A percentile compares a stretch with the other conserved stretches of the same genome.
Evolutionary conservation across 2,329 filamentous ascomycete genomes (phyloP).

Genomic region (Shiraia sp.): DNA sequence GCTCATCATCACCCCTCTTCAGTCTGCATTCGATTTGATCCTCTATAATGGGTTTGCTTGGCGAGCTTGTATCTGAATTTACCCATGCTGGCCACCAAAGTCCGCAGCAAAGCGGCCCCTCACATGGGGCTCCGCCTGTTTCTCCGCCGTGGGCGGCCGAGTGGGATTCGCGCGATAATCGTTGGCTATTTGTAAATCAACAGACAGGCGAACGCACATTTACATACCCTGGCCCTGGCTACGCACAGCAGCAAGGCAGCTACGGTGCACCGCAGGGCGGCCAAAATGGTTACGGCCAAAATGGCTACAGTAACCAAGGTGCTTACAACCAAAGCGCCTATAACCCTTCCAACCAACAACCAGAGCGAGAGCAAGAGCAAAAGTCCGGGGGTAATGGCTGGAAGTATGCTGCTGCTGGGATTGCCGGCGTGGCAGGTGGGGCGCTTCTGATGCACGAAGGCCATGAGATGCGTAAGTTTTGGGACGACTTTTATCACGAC

Average conservation of each 20-base stretch:
- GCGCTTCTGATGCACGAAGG: constrained; percentile 32
- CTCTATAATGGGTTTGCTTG: constrained; percentile 24
- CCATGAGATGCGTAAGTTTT: constrained; percentile 25
- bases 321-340: constrained; percentile 21
- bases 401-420: constrained; percentile 33
- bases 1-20: background rate
- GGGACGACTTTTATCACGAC: background rate
- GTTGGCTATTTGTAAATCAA: constrained; percentile 34
- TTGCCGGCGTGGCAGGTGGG: constrained; percentile 26
- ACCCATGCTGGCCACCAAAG: constrained; percentile 14
- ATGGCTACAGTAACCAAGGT: constrained; percentile 17
- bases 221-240: constrained; percentile 26
- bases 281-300: constrained; percentile 11
- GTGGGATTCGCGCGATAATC: constrained; percentile 25
- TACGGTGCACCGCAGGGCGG: constrained; percentile 11
- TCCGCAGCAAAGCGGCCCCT: constrained; percentile 10
- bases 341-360: constrained; percentile 14
- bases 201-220: constrained; percentile 28
- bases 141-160: constrained; percentile 29
- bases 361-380: constrained; percentile 19
- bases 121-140: constrained; percentile 27
- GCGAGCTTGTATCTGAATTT: constrained; percentile 21
- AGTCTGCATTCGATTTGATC: background rate
- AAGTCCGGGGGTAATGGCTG: constrained; percentile 27
- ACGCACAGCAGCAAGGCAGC: constrained; percentile 23